Evolutionary conservation across 352 stramenopile genomes (phyloP), one percentile per base, ranked within the genome.

Genomic region (Phytophthora meadii): DNA sequence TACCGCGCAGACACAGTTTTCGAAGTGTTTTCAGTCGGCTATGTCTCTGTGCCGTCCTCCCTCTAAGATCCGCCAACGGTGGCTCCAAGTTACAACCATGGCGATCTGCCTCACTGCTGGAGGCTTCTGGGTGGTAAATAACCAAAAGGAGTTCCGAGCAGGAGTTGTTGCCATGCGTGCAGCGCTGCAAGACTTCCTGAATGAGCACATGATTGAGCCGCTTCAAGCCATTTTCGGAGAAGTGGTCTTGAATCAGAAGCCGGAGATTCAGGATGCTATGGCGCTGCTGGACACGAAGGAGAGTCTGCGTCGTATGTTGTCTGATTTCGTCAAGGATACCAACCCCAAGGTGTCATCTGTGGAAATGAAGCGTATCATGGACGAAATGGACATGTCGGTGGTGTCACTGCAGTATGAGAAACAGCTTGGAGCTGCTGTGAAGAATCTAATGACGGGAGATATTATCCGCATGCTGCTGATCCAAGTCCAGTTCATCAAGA

Each of bases 401-500:
- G 82, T 90, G 19, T 90, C 82, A 52, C 61, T 90, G 40, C 80
- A 89, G 68, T 90, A 88, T 54, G 82, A 90, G 45, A 89, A 90
- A 54, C 73, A 82, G 36, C 62, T 94, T 24, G 70, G 58, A 27
- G 80, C 72, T 34, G 82, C 87, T 11, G 76, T 95, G 52, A 79
- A 76, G 11, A 95, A 93, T 66, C 59, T 95, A 39, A 88, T 95
- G 74, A 90, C 84, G 22, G 87, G 87, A 15, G 87, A 95, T 47
- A 93, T 95, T 41, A 85, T 95, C 54, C 87, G 87, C 32, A 95
- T 95, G 87, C 76, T 95, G 54, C 72, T 95, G 28, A 95, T 95
- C 54, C 87, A 95, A 40, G 83, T 95, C 34, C 87, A 95, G 67
- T 95, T 95, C 54, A 95, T 95, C 77, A 95, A 95, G 68, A 95